Evolutionary conservation across 352 stramenopile species (phyloP).

Genomic region (Phytophthora boehmeriae): DNA sequence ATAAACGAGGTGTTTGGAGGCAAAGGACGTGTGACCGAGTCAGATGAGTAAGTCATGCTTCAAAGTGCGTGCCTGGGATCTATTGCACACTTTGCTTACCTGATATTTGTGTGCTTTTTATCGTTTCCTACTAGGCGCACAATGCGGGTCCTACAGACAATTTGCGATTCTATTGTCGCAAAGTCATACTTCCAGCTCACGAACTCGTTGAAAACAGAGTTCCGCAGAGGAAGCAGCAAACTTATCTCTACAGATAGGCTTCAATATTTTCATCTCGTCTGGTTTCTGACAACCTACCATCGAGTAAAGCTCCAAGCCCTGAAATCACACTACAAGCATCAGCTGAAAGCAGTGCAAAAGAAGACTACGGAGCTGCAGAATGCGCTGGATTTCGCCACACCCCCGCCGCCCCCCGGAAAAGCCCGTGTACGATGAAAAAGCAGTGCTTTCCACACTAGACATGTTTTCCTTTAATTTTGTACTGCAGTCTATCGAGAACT

Average conservation of each 20-base stretch:
- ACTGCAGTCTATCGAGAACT: conserved; percentile 88
- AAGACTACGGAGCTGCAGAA: conserved; percentile 54
- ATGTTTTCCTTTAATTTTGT: conserved; percentile 94
- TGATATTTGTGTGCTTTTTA: conserved; percentile 8
- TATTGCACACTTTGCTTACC: background rate
- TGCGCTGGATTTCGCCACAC: conserved; percentile 58
- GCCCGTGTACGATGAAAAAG: conserved; percentile 76
- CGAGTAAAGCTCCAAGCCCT: conserved; percentile 74
- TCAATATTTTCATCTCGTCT: conserved; percentile 89
- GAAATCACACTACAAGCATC: conserved; percentile 70
- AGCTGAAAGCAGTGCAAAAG: conserved; percentile 60
- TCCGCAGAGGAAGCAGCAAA: conserved; percentile 83
- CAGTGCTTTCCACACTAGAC: conserved; percentile 83
- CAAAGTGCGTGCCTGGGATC: background rate
- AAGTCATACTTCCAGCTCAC: conserved; percentile 89
- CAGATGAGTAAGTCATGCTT: conserved; percentile 48
- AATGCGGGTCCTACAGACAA: conserved; percentile 68
- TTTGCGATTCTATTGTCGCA: conserved; percentile 73
- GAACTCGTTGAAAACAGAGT: conserved; percentile 88
- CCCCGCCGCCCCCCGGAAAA: conserved; percentile 46
- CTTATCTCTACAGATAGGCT: conserved; percentile 85
- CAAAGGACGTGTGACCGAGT: conserved; percentile 64
- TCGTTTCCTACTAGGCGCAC: conserved; percentile 41
- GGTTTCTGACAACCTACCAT: conserved; percentile 87
- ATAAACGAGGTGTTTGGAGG: conserved; percentile 81